These are phyloP conservation scores for Sporothrix globosa DNA, from an alignment of 2,329 filamentous ascomycete genomes.

Conservation along the genomic window DNA sequence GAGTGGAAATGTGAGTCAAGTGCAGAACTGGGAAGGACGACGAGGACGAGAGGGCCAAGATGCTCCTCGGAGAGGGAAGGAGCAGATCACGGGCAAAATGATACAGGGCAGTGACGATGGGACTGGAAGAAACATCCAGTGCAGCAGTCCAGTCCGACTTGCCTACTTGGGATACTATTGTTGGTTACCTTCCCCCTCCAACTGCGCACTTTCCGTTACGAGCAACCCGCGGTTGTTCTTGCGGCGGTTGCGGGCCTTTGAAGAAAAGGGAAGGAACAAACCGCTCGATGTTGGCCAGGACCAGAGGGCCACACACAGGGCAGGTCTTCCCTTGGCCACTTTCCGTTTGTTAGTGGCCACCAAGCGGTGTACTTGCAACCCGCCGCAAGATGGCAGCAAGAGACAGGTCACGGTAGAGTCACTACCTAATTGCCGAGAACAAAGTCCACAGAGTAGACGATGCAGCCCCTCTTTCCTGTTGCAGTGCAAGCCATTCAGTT, in stretches of 20 bases:
- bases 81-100: background rate
- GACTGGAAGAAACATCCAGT: background rate
- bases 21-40: background rate
- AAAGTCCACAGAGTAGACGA: background rate
- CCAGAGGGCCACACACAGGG: background rate
- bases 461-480: constrained; percentile 23
- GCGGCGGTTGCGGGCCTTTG: constrained; percentile 15
- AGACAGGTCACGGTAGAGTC: constrained; percentile 20
- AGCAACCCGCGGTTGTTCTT: background rate
- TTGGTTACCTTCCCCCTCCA: background rate
- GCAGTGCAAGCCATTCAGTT: background rate
- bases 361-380: constrained; percentile 24
- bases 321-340: background rate
- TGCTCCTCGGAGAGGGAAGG: too few species aligned
- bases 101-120: constrained; percentile 18
- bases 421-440: constrained; percentile 22
- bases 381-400: constrained; percentile 11
- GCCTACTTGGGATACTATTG: constrained; percentile 25
- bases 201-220: background rate
- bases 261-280: constrained; percentile 20
- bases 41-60: too few species aligned
- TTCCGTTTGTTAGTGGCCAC: constrained; percentile 8
- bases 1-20: background rate
- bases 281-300: constrained; percentile 1
- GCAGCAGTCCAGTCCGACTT: constrained; percentile 10